Evolutionary conservation across 805 yeast genomes (phyloP), one percentile per base, ranked within the genome.

Genomic region (Brettanomyces nanus): DNA sequence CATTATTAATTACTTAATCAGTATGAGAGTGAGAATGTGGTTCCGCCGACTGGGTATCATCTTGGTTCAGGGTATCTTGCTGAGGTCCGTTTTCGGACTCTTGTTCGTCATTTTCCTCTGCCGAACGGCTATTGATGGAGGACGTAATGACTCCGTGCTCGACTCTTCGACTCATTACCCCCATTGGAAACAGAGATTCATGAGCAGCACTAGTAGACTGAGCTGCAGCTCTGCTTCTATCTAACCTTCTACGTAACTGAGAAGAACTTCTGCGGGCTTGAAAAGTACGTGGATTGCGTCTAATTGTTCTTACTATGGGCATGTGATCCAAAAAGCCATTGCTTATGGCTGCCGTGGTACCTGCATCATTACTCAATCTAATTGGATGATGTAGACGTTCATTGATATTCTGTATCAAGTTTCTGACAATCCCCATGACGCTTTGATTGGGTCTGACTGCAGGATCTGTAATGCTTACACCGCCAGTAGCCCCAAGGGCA

Each of bases 151-250:
- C 70, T 2, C 77, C 77, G 33, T 44, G 48, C 1, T 61, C 49
- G 0, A 71, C 68, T 41, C 77, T 53, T 40, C 73, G 61, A 45
- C 76, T 71, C 11, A 67, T 52, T 7, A 73, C 69, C 2, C 76
- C 77, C 3, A 66, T 45, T 1, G 77, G 68, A 45, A 73, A 71
- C 28, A 58, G 35, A 6, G 34, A 17, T 15, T 31, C 31, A 18
- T 26, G 28, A 10, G 34, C 34, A 19, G 37, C 43, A 14, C 45
- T 27, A 15, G 43, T 30, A n/a, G 10, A 33, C 21, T 9, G 40
- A 28, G 30, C 14, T 31, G 36, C 22, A 42, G 21, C 9, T 42
- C 45, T 11, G 36, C 31, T 10, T 43, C 28, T 13, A 41, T 37
- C 26, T 11, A 23, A 23, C 7, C 26, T 7, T 23, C 26, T 23